Evolutionary conservation across 2,329 filamentous ascomycete genomes (phyloP), one percentile per base, ranked within the genome.

Genomic region (Fusarium sp.): DNA sequence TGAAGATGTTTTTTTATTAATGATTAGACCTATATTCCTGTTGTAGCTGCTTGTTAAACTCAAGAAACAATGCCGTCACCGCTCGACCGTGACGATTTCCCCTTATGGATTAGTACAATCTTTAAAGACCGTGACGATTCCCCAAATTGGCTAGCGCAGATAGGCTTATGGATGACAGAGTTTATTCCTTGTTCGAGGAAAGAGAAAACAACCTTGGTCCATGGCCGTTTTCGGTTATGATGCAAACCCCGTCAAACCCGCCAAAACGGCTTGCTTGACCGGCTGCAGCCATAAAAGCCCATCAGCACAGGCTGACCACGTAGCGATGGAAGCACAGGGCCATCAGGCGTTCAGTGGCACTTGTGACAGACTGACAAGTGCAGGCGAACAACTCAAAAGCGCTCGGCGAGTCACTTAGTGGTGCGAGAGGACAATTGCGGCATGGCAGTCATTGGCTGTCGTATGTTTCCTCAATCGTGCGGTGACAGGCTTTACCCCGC

Each of bases 61-160:
- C 36, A 33, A 47, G 53, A 57, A 47, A 49, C 15, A 49, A 49
- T 49, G 23, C 36, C 34, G 26, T 49, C 16, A 57, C 45, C 44
- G 44, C 30, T 57, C n/a, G 30, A 57, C 54, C 23, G 42, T 57
- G 54, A 57, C 42, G 23, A 56, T 56, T 56, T 47, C 53, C 42
- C 40, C 33, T 47, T 47, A 46, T 56, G 23, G 42, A 56, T 41
- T 47, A 56, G 53, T 40, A 40, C 34, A 45, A 30, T 47, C 46
- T 46, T 30, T 34, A 46, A 31, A 46, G 52, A 55, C 31, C 30
- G 41, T 55, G 41, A 46, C 15, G 52, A 55, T 46, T 55, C 52
- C 52, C 42, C 26, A 40, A 55, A 20, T 20, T 20, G 20, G 20
- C 20, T 20, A 20, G 20, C 20, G 20, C 20, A 20, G 20, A 20